Evolutionary conservation across 169 alveolate species (phyloP).

Genomic region (Plasmodium falciparum): DNA sequence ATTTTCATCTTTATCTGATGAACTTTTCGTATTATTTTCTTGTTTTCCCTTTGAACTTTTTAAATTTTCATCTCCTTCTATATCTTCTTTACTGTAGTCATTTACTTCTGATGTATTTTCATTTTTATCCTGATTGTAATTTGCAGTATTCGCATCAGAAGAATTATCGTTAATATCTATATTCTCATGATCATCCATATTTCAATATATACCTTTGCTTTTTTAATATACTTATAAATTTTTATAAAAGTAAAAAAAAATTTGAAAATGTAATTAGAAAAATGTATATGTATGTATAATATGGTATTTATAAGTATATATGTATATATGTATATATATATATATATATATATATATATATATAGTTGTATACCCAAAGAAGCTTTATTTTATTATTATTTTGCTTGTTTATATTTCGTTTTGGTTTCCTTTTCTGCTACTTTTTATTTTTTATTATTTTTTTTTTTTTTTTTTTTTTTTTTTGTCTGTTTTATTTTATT

Average conservation of each 20-base stretch:
- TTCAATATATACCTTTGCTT: background rate
- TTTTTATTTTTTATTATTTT: too few relatives aligned
- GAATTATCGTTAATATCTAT: slow-evolving; percentile 73
- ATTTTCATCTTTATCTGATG: slow-evolving; percentile 62
- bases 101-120: slow-evolving; percentile 51
- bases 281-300: background rate
- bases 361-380: background rate
- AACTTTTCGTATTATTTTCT: slow-evolving; percentile 35
- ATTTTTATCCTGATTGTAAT: slow-evolving; percentile 59
- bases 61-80: slow-evolving; percentile 22
- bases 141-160: slow-evolving; percentile 64
- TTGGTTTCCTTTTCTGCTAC: too few relatives aligned
- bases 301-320: background rate
- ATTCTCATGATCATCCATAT: slow-evolving; percentile 72
- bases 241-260: background rate
- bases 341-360: background rate
- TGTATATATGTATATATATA: background rate
- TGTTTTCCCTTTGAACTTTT: slow-evolving; percentile 29
- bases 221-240: background rate
- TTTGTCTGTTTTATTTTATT: too few relatives aligned
- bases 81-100: slow-evolving; percentile 64
- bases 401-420: too few relatives aligned
- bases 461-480: too few relatives aligned
- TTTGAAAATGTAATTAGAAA: background rate
- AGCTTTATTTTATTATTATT: too few relatives aligned